A percentile compares a stretch with the other conserved stretches of the same genome.
Conservation (phyloP, 371 early-diverging fungal genomes). For the Mucor irregularis region DNA sequence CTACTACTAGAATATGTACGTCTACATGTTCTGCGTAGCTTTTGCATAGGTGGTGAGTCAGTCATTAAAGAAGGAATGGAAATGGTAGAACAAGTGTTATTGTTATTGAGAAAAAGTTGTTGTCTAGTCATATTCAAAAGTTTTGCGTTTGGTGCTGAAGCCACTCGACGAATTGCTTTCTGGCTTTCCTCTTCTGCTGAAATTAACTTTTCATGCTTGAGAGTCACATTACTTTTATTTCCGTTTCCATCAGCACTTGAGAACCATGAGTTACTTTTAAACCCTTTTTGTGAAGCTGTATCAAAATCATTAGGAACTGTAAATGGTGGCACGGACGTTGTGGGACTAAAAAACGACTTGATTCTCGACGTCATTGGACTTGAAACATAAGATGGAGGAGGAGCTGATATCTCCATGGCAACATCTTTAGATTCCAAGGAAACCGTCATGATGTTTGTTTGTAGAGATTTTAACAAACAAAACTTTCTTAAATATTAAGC, state of each 20-base stretch:
- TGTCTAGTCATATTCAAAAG: conserved; percentile 17
- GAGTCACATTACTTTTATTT: background rate
- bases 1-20: conserved; percentile 77
- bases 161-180: conserved; percentile 50
- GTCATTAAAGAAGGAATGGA: conserved; percentile 19
- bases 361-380: conserved; percentile 36
- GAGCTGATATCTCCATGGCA: conserved; percentile 32
- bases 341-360: conserved; percentile 35
- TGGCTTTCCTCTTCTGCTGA: conserved; percentile 4
- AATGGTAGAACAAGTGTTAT: conserved; percentile 23
- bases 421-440: conserved; percentile 24
- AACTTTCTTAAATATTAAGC: no score
- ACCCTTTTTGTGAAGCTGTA: conserved; percentile 27
- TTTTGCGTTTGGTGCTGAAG: conserved; percentile 52
- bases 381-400: conserved; percentile 43
- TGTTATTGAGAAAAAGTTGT: conserved; percentile 9
- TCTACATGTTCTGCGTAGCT: conserved; percentile 19
- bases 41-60: conserved; percentile 14
- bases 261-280: conserved; percentile 51
- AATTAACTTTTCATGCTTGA: background rate
- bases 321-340: conserved; percentile 21
- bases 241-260: conserved; percentile 13
- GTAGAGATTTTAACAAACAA: background rate
- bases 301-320: conserved; percentile 38
- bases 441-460: background rate